These are phyloP conservation scores for Dryadomyces sulphureus DNA, from an alignment of 2,329 filamentous ascomycete species.

Conservation along the genomic window DNA sequence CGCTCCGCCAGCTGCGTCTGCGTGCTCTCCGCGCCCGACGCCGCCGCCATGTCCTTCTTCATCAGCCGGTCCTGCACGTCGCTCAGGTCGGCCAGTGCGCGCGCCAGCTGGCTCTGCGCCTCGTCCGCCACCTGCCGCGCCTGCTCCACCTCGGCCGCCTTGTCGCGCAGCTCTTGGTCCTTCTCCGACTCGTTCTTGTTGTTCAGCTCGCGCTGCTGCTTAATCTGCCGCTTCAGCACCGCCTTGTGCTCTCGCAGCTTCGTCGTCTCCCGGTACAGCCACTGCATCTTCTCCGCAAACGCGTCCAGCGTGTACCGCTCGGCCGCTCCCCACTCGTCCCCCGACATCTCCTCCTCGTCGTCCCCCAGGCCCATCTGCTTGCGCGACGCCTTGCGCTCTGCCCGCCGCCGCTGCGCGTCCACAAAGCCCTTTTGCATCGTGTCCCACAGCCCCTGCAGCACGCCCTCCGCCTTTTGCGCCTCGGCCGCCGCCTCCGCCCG, in stretches of 20 bases:
- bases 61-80: conserved; percentile 12
- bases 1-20: conserved; percentile 10
- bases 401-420: conserved; percentile 37
- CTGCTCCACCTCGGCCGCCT: conserved; percentile 35
- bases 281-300: conserved; percentile 67
- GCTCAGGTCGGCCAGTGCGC: conserved; percentile 33
- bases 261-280: conserved; percentile 62
- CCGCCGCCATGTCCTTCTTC: conserved; percentile 5
- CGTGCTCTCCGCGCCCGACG: conserved; percentile 11
- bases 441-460: conserved; percentile 41
- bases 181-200: conserved; percentile 66
- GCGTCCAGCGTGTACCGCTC: conserved; percentile 58
- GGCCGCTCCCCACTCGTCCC: conserved; percentile 42
- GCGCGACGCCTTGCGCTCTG: conserved; percentile 35
- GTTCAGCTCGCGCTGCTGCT: conserved; percentile 88
- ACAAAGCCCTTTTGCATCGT: conserved; percentile 40
- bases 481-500: conserved; percentile 24
- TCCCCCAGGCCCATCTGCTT: conserved; percentile 41
- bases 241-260: conserved; percentile 75
- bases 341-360: conserved; percentile 35
- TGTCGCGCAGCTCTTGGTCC: conserved; percentile 46
- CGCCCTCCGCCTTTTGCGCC: conserved; percentile 39
- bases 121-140: conserved; percentile 21
- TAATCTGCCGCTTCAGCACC: conserved; percentile 80
- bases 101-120: conserved; percentile 33